A percentile compares a stretch with the other conserved stretches of the same genome.
Evolutionary conservation across 1,284 basidiomycete species (phyloP).

Genomic region (Austroboletus niveus): DNA sequence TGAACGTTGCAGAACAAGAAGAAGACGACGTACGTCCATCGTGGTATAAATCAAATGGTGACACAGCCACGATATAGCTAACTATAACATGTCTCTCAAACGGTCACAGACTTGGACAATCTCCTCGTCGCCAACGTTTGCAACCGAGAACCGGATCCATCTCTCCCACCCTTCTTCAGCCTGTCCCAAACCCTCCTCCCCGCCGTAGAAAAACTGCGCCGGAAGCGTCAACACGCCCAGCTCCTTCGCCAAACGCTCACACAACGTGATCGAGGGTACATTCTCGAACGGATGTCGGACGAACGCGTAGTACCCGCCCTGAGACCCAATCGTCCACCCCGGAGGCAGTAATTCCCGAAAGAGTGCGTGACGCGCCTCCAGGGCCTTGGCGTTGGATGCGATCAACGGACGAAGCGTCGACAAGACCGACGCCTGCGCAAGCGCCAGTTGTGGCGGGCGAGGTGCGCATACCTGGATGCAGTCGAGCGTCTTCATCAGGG

Average conservation of each 20-base stretch:
- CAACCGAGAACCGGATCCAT: slow-evolving; percentile 79
- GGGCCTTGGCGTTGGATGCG: slow-evolving; percentile 44
- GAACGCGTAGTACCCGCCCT: slow-evolving; percentile 77
- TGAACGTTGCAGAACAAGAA: not conserved
- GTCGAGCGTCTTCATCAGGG: slow-evolving; percentile 69
- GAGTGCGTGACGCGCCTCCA: slow-evolving; percentile 57
- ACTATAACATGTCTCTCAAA: slow-evolving; percentile 35
- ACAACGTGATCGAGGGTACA: slow-evolving; percentile 53
- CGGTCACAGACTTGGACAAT: slow-evolving; percentile 59
- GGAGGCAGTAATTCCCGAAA: slow-evolving; percentile 52
- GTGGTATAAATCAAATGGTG: no score
- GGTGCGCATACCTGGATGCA: slow-evolving; percentile 81
- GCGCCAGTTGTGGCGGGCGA: slow-evolving; percentile 65
- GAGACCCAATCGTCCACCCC: slow-evolving; percentile 61
- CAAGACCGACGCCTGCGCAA: slow-evolving; percentile 24
- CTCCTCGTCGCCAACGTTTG: slow-evolving; percentile 72
- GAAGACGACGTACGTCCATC: no score
- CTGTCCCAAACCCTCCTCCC: slow-evolving; percentile 21
- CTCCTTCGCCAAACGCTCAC: slow-evolving; percentile 56
- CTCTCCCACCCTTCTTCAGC: slow-evolving; percentile 38
- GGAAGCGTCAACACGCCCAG: slow-evolving; percentile 71
- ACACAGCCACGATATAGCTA: no score
- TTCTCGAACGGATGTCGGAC: slow-evolving; percentile 68
- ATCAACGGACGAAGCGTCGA: slow-evolving; percentile 53
- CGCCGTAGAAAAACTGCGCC: slow-evolving; percentile 59